Percentiles rank a stretch among this genome's conserved stretches.
Conservation (phyloP, 192 early-diverging fungal genomes). For the Diversispora eburnea region DNA sequence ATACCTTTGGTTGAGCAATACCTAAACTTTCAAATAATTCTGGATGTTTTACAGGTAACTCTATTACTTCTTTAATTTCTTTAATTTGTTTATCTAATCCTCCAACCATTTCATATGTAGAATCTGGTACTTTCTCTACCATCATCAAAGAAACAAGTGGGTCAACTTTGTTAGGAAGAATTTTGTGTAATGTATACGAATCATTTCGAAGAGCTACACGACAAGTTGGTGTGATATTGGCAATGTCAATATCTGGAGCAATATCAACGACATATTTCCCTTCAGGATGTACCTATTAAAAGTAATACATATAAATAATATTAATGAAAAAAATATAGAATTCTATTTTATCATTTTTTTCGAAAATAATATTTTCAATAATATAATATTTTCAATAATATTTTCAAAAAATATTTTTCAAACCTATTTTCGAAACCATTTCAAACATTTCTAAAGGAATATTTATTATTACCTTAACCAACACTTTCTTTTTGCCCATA, state of each 20-base stretch:
- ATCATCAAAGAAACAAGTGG: slow-evolving; percentile 99
- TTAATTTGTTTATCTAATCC: slow-evolving; percentile 99
- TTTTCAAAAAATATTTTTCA: too few relatives aligned
- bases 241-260: slow-evolving; percentile 85
- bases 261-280: slow-evolving; percentile 99
- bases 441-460: too few relatives aligned
- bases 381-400: too few relatives aligned
- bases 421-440: too few relatives aligned
- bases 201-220: slow-evolving; percentile 92
- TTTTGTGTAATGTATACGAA: slow-evolving; percentile 89
- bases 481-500: slow-evolving; percentile 96
- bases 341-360: too few relatives aligned
- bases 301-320: neutral
- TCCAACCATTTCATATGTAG: slow-evolving; percentile 99
- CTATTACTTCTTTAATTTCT: slow-evolving; percentile 99
- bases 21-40: slow-evolving; percentile 97
- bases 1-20: slow-evolving; percentile 95
- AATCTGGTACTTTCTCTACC: slow-evolving; percentile 99
- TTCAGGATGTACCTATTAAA: slow-evolving; percentile 81
- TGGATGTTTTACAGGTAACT: slow-evolving; percentile 98
- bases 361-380: too few relatives aligned
- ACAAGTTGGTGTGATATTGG: slow-evolving; percentile 84
- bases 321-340: neutral
- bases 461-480: slow-evolving; percentile 60
- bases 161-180: slow-evolving; percentile 96